Evolutionary conservation across 257 asterid genomes (phyloP), one percentile per base, ranked within the genome.

Genomic region (Cynanchum wilfordii): DNA sequence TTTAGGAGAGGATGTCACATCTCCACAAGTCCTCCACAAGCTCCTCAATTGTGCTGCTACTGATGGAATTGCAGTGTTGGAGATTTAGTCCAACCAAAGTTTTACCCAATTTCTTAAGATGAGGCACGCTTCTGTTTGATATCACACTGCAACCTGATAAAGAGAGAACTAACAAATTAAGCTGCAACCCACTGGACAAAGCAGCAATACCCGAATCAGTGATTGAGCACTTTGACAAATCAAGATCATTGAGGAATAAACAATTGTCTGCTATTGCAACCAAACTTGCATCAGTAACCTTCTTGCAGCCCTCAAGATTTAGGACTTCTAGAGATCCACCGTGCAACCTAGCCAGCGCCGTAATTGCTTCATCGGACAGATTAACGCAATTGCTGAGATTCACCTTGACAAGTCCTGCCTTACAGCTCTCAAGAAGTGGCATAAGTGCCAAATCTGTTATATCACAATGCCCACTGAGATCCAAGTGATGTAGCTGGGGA

Each of bases 1-100:
- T 33, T 33, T 73, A 92, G 30, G 89, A 87, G 19, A 95, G 97
- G 79, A 95, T 85, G 79, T 95, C 97, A 66, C 99, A 95, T 75
- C 90, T 85, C 93, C 96, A 88, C 69, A 91, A 74, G 78, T 79
- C 86, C 82, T 83, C 96, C 0, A 88, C 83, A 50, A 95, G 96
- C 68, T 74, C 63, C 76, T 87, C 90, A n/a, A 92, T 66, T 13
- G 56, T 56, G 51, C 84, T 81, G 90, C 85, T 73, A 80, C 88
- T 83, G 4, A 95, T 85, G 68, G 86, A 79, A 19, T 74, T 79
- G 89, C 98, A 95, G 74, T 83, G 89, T 74, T 82, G 96, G 76
- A 91, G 84, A 81, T 92, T 95, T 74, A 95, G 72, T 2, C 95
- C 98, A 20, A 85, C 67, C 19, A 95, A 82, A 7, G 83, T 86